Conservation (phyloP, 2,329 filamentous ascomycete species). For the Microdochium bolleyi region DNA sequence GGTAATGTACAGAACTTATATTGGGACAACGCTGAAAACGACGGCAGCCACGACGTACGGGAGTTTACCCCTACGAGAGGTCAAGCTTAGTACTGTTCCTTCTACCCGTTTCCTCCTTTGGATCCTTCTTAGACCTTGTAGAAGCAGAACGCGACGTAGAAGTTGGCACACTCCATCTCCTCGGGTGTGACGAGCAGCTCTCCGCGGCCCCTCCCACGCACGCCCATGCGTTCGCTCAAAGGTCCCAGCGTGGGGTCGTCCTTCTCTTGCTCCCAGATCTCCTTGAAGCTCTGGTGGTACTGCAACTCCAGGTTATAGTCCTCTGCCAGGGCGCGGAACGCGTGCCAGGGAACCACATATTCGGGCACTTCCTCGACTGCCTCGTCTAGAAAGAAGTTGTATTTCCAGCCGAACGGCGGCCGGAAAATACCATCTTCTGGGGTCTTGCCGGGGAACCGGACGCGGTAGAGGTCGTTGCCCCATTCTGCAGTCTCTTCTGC, state of each 20-base stretch:
- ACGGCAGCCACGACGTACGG: no score
- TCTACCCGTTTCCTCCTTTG: no score
- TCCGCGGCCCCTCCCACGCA: slow-evolving; percentile 62
- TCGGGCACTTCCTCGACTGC: slow-evolving; percentile 94
- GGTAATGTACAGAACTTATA: no score
- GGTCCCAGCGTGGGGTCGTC: slow-evolving; percentile 74
- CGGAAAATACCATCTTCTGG: slow-evolving; percentile 85
- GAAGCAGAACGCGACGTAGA: slow-evolving; percentile 94
- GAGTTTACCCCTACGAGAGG: no score
- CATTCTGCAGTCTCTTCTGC: slow-evolving; percentile 64
- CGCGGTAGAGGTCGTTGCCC: slow-evolving; percentile 89
- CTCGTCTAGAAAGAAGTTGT: slow-evolving; percentile 92
- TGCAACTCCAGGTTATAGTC: slow-evolving; percentile 95
- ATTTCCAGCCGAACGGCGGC: slow-evolving; percentile 95
- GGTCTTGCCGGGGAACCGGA: slow-evolving; percentile 77
- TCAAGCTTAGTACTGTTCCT: no score
- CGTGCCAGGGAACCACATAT: slow-evolving; percentile 97
- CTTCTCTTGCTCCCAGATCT: slow-evolving; percentile 90
- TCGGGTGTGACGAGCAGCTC: slow-evolving; percentile 67
- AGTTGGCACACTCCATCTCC: slow-evolving; percentile 86
- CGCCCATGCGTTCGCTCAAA: slow-evolving; percentile 92
- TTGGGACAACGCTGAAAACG: no score
- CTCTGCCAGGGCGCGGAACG: slow-evolving; percentile 88
- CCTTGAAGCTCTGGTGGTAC: slow-evolving; percentile 83
- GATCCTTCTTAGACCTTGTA: slow-evolving; percentile 78